Percentiles rank a stretch among this genome's conserved stretches.
phyloP scores from a whole-genome alignment of 371 early-diverging fungal species.

The Blakeslea trispora region DNA sequence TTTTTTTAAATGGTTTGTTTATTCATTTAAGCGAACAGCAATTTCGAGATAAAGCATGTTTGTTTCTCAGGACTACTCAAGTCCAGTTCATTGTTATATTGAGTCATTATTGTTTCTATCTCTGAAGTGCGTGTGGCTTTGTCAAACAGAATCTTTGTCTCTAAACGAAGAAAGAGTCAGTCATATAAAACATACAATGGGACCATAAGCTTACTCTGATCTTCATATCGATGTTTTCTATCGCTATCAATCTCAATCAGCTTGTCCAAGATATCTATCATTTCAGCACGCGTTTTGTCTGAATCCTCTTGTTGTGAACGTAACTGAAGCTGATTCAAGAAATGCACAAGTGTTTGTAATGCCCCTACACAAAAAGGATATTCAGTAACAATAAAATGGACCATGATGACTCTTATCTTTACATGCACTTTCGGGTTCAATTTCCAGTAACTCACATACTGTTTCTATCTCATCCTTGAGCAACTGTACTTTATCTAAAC shows the following conservation, averaged over 20 bases:
- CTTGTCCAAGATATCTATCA: slow-evolving; percentile 46
- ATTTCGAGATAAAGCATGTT: neutral
- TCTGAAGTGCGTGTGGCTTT: neutral
- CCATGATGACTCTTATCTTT: slow-evolving; percentile 31
- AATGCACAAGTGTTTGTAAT: slow-evolving; percentile 46
- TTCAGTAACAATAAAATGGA: neutral
- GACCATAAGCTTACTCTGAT: slow-evolving; percentile 47
- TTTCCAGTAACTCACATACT: slow-evolving; percentile 77
- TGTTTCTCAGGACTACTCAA: neutral
- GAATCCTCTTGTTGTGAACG: slow-evolving; percentile 14
- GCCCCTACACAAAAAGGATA: slow-evolving; percentile 34
- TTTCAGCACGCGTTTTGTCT: slow-evolving; percentile 50
- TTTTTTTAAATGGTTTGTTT: too few relatives aligned
- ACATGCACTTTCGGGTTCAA: slow-evolving; percentile 91
- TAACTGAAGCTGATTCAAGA: slow-evolving; percentile 38
- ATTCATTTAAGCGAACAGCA: neutral
- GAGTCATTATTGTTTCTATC: neutral
- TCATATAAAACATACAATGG: neutral
- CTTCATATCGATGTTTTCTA: slow-evolving; percentile 61
- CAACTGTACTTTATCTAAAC: slow-evolving; percentile 43
- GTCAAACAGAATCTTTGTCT: neutral
- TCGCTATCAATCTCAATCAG: slow-evolving; percentile 58
- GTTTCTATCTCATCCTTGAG: slow-evolving; percentile 63
- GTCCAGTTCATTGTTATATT: neutral
- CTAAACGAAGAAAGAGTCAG: neutral